Conservation (phyloP, 352 stramenopile genomes). For the Phytophthora parvispora region DNA sequence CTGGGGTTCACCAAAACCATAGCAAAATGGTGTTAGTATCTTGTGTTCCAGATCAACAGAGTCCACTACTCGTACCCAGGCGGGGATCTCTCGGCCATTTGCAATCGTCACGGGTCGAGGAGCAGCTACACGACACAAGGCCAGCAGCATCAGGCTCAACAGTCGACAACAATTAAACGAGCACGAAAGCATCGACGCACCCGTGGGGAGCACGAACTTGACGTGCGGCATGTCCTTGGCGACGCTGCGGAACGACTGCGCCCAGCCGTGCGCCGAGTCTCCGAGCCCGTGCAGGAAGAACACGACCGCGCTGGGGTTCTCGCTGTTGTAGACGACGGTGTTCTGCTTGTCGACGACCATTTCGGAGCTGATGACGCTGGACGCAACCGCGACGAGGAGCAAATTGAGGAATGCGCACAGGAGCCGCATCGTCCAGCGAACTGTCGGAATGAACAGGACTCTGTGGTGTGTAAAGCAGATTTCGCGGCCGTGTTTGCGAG, state of each 20-base stretch:
- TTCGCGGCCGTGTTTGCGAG: slow-evolving; percentile 1
- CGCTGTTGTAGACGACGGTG: slow-evolving; percentile 35
- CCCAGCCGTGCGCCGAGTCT: slow-evolving; percentile 91
- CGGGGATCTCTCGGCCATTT: slow-evolving; percentile 92
- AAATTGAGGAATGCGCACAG: slow-evolving; percentile 27
- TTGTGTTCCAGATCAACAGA: too few relatives aligned
- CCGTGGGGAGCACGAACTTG: slow-evolving; percentile 81
- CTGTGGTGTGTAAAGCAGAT: neutral
- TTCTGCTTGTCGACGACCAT: slow-evolving; percentile 47
- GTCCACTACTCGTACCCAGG: slow-evolving; percentile 81
- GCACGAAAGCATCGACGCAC: slow-evolving; percentile 36
- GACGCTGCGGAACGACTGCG: slow-evolving; percentile 59
- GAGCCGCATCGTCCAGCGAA: slow-evolving; percentile 5
- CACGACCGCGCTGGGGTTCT: slow-evolving; percentile 32
- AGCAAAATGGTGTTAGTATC: too few relatives aligned
- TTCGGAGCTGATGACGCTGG: slow-evolving; percentile 8
- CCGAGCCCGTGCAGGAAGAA: slow-evolving; percentile 93
- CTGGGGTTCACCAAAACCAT: slow-evolving; percentile 21
- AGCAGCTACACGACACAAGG: too few relatives aligned
- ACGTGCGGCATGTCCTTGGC: slow-evolving; percentile 68
- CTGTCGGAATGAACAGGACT: slow-evolving; percentile 8
- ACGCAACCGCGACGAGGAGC: slow-evolving; percentile 9
- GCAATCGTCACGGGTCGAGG: slow-evolving; percentile 95
- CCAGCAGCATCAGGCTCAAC: too few relatives aligned
- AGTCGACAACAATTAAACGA: too few relatives aligned